phyloP scores from a whole-genome alignment of 192 early-diverging fungal species.

The Coemansia sp. region DNA sequence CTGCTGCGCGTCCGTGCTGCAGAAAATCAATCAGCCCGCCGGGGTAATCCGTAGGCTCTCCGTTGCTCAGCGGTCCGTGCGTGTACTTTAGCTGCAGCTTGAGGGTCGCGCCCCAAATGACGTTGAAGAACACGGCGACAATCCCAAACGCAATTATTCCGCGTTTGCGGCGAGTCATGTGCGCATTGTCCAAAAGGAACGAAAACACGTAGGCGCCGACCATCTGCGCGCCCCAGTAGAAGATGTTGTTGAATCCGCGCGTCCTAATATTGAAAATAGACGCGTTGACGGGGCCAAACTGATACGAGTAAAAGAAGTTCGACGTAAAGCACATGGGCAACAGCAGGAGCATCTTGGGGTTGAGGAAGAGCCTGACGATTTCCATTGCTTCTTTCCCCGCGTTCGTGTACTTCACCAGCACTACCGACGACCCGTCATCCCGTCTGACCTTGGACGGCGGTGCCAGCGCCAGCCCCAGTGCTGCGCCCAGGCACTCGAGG shows the following conservation, averaged over 20 bases:
- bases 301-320: constrained; percentile 80
- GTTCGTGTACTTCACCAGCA: constrained; percentile 62
- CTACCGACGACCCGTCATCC: constrained; percentile 63
- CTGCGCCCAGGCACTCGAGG: constrained; percentile 62
- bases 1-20: constrained; percentile 49
- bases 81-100: constrained; percentile 59
- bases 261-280: constrained; percentile 67
- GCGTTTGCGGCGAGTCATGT: constrained; percentile 56
- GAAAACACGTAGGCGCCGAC: constrained; percentile 61
- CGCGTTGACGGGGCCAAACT: constrained; percentile 65
- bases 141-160: constrained; percentile 55
- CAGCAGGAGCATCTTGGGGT: constrained; percentile 64
- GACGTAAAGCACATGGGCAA: constrained; percentile 67
- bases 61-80: constrained; percentile 19
- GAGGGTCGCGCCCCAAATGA: constrained; percentile 59
- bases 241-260: constrained; percentile 67
- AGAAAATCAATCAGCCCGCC: constrained; percentile 45
- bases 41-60: constrained; percentile 19
- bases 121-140: constrained; percentile 46
- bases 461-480: constrained; percentile 56
- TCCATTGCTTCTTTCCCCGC: constrained; percentile 56
- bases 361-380: constrained; percentile 57
- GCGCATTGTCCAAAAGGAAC: constrained; percentile 59
- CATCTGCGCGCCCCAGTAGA: constrained; percentile 77
- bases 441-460: constrained; percentile 60